phyloP scores from a whole-genome alignment of 2,329 filamentous ascomycete species.

The Claviceps sp. region DNA sequence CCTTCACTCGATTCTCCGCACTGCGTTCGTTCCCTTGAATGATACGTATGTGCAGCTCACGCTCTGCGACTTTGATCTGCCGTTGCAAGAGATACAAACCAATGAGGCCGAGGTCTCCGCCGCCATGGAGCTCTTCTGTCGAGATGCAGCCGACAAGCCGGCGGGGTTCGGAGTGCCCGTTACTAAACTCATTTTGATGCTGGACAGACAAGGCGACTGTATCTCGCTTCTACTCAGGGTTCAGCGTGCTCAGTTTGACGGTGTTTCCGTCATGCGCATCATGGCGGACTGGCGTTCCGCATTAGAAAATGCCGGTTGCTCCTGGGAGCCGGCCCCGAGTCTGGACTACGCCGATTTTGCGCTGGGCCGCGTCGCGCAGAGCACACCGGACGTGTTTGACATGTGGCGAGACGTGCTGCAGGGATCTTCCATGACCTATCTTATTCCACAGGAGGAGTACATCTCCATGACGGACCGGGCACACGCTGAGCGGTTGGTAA shows the following conservation, averaged over 20 bases:
- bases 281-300: neutral
- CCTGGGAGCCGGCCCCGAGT: neutral
- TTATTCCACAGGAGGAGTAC: neutral
- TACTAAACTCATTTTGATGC: neutral
- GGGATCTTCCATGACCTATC: neutral
- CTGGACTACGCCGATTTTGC: neutral
- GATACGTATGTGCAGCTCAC: neutral
- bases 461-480: neutral
- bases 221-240: neutral
- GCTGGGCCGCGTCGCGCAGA: neutral
- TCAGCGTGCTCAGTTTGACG: neutral
- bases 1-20: neutral
- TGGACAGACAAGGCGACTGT: neutral
- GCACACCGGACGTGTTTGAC: neutral
- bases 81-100: neutral
- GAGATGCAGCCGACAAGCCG: neutral
- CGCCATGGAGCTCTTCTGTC: neutral
- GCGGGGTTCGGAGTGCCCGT: neutral
- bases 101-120: neutral
- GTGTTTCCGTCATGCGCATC: neutral
- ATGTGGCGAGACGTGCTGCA: neutral
- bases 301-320: neutral
- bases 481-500: neutral
- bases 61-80: neutral
- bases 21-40: neutral